These are phyloP conservation scores for Microbotryum silenes-acaulis DNA, from an alignment of 1,284 basidiomycete genomes.

Conservation along the genomic window DNA sequence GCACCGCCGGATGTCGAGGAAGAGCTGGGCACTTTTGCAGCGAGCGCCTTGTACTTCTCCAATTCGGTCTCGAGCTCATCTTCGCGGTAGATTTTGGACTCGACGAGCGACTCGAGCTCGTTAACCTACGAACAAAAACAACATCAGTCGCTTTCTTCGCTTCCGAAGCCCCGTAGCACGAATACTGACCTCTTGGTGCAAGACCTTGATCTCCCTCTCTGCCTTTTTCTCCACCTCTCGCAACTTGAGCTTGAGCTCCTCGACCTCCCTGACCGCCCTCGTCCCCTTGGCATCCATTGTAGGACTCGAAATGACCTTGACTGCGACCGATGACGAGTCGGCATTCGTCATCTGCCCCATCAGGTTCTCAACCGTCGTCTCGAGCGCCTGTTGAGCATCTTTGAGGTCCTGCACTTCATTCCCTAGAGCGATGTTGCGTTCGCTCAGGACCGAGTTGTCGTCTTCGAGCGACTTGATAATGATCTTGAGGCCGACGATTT, in stretches of 20 bases:
- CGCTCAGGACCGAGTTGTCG: constrained; percentile 59
- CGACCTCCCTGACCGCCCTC: constrained; percentile 25
- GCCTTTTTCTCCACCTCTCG: constrained; percentile 36
- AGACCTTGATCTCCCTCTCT: constrained; percentile 32
- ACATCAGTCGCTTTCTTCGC: no score
- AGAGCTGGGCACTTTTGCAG: constrained; percentile 31
- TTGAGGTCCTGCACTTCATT: constrained; percentile 60
- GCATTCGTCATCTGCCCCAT: no score
- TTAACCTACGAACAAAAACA: constrained; percentile 51
- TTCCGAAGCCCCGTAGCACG: no score
- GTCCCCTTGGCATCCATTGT: neutral
- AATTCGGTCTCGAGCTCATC: constrained; percentile 84
- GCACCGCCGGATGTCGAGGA: constrained; percentile 7
- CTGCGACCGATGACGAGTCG: no score
- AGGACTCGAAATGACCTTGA: constrained; percentile 45
- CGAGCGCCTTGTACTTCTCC: constrained; percentile 41
- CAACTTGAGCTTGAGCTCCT: constrained; percentile 32
- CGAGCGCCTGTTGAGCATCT: constrained; percentile 52
- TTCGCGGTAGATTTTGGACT: constrained; percentile 91
- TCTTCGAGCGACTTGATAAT: constrained; percentile 80
- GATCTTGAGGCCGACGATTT: constrained; percentile 35
- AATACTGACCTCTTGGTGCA: constrained; percentile 30
- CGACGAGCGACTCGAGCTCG: constrained; percentile 78
- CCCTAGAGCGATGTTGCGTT: constrained; percentile 53
- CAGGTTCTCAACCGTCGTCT: constrained; percentile 61